These are phyloP conservation scores for Fraxinus quadrangulata DNA, from an alignment of 257 asterid genomes.

Conservation along the genomic window DNA sequence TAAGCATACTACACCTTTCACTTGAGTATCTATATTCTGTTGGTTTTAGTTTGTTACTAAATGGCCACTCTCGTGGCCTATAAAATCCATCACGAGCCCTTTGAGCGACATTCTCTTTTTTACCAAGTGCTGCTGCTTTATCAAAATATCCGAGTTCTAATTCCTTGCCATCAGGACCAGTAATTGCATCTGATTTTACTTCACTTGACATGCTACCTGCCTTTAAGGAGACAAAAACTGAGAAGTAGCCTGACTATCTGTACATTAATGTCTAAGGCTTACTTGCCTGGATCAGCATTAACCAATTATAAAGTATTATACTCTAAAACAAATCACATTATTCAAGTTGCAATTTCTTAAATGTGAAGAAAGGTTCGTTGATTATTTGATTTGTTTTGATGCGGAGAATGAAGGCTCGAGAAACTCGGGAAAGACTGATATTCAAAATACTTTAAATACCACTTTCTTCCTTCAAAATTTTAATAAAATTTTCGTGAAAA, in stretches of 20 bases:
- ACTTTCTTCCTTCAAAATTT: not conserved
- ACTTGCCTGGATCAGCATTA: not conserved
- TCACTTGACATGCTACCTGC: constrained; percentile 35
- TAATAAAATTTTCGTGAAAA: not conserved
- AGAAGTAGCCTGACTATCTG: not conserved
- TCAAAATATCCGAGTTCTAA: constrained; percentile 21
- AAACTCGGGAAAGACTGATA: not conserved
- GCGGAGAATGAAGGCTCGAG: not conserved
- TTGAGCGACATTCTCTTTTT: constrained; percentile 26
- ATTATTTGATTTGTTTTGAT: not conserved
- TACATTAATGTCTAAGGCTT: not conserved
- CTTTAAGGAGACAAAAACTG: constrained; percentile 19
- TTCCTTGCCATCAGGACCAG: constrained; percentile 25
- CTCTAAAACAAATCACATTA: not conserved
- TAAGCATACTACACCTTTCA: constrained; percentile 34
- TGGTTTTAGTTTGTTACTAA: constrained; percentile 8
- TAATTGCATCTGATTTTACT: constrained; percentile 30
- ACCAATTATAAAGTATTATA: not conserved
- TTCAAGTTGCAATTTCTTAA: constrained; percentile 1
- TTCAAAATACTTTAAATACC: not conserved
- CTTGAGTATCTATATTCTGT: constrained; percentile 31
- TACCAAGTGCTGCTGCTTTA: constrained; percentile 23
- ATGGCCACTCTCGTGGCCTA: constrained; percentile 38
- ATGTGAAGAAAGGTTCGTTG: not conserved
- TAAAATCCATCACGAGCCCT: constrained; percentile 29